Evolutionary conservation across 2,329 filamentous ascomycete species (phyloP).

Genomic region (Fusarium ambrosium): DNA sequence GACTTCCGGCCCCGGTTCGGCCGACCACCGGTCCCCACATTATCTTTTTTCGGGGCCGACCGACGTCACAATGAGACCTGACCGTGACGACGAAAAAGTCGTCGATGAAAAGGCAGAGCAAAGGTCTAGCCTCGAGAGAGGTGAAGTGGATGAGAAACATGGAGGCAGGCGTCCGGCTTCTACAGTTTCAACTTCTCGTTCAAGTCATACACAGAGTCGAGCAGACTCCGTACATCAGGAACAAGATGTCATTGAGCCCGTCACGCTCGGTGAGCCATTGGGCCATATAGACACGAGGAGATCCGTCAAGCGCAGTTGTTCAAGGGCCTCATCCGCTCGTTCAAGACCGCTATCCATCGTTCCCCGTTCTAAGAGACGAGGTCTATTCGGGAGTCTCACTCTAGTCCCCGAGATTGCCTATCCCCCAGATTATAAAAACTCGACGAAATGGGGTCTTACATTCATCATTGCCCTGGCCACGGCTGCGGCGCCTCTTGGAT

Average conservation of each 20-base stretch:
- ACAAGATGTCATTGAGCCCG: constrained; percentile 36
- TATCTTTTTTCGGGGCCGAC: constrained; percentile 34
- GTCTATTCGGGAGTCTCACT: constrained; percentile 78
- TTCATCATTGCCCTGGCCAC: constrained; percentile 82
- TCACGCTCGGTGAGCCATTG: constrained; percentile 39
- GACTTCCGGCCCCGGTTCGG: constrained; percentile 15
- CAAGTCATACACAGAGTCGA: constrained; percentile 11
- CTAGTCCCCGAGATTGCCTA: constrained; percentile 84
- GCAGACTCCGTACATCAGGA: constrained; percentile 24
- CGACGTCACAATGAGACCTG: constrained; percentile 4
- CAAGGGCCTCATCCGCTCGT: constrained; percentile 56
- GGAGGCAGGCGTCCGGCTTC: constrained; percentile 24
- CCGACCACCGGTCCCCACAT: constrained; percentile 37
- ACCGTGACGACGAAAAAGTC: constrained; percentile 1
- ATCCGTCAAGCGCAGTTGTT: constrained; percentile 41
- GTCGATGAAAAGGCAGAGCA: constrained; percentile 21
- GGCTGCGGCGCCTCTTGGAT: constrained; percentile 85
- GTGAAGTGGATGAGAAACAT: constrained; percentile 11
- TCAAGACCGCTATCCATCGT: constrained; percentile 57
- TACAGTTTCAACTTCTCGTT: constrained; percentile 22
- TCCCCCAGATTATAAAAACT: constrained; percentile 78
- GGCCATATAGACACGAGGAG: constrained; percentile 41
- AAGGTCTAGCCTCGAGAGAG: constrained; percentile 33
- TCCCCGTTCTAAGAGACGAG: constrained; percentile 69
- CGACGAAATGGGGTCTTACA: constrained; percentile 89